Conservation (phyloP, 2,329 filamentous ascomycete species). For the Aspergillus niger region DNA sequence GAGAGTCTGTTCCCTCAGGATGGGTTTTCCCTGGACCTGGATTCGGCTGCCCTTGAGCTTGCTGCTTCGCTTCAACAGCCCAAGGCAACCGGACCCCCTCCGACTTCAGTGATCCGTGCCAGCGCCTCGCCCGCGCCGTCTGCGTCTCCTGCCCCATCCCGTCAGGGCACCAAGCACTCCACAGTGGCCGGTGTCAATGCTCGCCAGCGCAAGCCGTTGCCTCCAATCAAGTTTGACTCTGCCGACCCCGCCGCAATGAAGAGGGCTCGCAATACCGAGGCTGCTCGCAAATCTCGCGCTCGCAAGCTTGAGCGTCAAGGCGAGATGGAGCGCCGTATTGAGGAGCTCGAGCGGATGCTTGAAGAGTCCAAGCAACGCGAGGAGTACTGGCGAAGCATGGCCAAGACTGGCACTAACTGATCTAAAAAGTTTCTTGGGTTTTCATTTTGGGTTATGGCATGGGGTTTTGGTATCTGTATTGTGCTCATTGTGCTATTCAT, state of each 20-base stretch:
- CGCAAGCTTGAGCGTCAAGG: slow-evolving; percentile 78
- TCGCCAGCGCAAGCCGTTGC: slow-evolving; percentile 77
- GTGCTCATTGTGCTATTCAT: slow-evolving; percentile 22
- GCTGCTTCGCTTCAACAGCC: slow-evolving; percentile 23
- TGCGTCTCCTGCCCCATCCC: slow-evolving; percentile 44
- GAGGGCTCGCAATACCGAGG: slow-evolving; percentile 89
- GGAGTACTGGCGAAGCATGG: slow-evolving; percentile 42
- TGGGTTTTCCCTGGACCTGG: slow-evolving; percentile 27
- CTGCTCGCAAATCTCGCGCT: slow-evolving; percentile 88
- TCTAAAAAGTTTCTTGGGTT: slow-evolving; percentile 20
- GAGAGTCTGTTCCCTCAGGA: slow-evolving; percentile 59
- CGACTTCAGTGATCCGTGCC: slow-evolving; percentile 33
- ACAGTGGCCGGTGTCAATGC: slow-evolving; percentile 55
- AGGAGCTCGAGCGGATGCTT: slow-evolving; percentile 60
- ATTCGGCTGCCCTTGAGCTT: slow-evolving; percentile 39
- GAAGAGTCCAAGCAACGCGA: slow-evolving; percentile 38
- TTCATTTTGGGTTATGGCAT: slow-evolving; percentile 11
- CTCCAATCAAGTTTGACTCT: slow-evolving; percentile 75
- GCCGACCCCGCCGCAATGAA: slow-evolving; percentile 79
- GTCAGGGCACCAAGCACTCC: slow-evolving; percentile 1
- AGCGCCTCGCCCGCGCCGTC: slow-evolving; percentile 19
- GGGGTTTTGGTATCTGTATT: slow-evolving; percentile 15
- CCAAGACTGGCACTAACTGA: slow-evolving; percentile 23
- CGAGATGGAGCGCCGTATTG: slow-evolving; percentile 72
- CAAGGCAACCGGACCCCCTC: slow-evolving; percentile 20